Evolutionary conservation across 768 basidiomycete genomes (phyloP), one percentile per base, ranked within the genome.

Genomic region (Podaxis pistillaris): DNA sequence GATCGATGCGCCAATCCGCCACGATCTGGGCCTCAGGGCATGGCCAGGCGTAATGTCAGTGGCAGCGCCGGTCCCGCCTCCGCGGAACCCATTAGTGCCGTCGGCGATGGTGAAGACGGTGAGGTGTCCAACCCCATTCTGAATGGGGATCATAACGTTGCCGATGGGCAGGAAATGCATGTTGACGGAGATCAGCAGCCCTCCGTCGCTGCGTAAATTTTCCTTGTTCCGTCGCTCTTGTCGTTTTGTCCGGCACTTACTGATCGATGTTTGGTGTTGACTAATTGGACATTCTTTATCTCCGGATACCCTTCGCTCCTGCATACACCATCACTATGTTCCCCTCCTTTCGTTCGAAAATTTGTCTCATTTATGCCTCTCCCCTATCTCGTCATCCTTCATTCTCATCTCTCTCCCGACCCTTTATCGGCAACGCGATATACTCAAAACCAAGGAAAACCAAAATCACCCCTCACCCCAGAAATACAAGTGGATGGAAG

Each of bases 1-100:
- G 95, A 97, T 71, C 86, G 95, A 38, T 98, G 95, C 74, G 96
- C 94, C 33, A 96, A 96, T 75, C 89, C 93, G 37, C 94, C 93
- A 9, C 85, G 93, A 55, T 89, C 90, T 4, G 91, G 90, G 36
- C 89, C 89, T 15, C 90, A 91, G 70, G 90, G 90, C 60, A 81
- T 83, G 26, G 75, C 78, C 7, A 80, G 84, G 64, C 79, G 87
- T 22, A 77, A 78, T 38, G 71, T 68, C 28, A 76, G 77, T 52
- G 78, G 79, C 54, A 77, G 76, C 61, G 74, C 67, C 49, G 62
- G 55, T 11, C 65, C 68, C 17, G 68, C 68, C 51, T 52, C 61
- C 8, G 72, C 64, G 54, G 81, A 79, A 60, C 71, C 76, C n/a
- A 67, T 75, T 26, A 77, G 75, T 56, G 77, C 74, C 7, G 66